These are phyloP conservation scores for Hansenula anomala DNA, from an alignment of 1,139 yeast genomes.

Conservation along the genomic window DNA sequence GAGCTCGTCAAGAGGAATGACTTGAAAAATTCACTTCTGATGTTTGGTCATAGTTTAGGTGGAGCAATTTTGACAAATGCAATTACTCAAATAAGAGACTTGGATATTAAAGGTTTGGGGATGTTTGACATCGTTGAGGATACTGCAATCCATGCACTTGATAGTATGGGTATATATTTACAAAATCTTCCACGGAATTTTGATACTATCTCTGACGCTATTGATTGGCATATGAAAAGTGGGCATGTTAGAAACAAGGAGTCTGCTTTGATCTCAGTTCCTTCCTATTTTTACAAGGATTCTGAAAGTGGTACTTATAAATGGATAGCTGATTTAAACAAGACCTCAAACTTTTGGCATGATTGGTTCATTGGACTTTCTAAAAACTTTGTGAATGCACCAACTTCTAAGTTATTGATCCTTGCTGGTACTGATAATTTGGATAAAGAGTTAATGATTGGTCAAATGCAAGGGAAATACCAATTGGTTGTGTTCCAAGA, in stretches of 20 bases:
- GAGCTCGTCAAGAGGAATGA: slow-evolving; percentile 28
- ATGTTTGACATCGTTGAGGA: slow-evolving; percentile 94
- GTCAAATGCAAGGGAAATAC: slow-evolving; percentile 96
- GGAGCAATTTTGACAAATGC: slow-evolving; percentile 73
- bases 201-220: slow-evolving; percentile 47
- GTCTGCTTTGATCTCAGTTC: slow-evolving; percentile 76
- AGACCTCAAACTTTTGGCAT: slow-evolving; percentile 68
- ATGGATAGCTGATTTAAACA: slow-evolving; percentile 63
- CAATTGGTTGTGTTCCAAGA: slow-evolving; percentile 81
- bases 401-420: slow-evolving; percentile 65
- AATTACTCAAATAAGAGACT: slow-evolving; percentile 25
- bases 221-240: slow-evolving; percentile 74
- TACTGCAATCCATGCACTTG: slow-evolving; percentile 69
- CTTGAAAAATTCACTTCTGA: slow-evolving; percentile 32
- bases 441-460: slow-evolving; percentile 80
- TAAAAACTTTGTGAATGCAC: slow-evolving; percentile 46
- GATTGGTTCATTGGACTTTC: slow-evolving; percentile 82
- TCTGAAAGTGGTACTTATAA: slow-evolving; percentile 24
- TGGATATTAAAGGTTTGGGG: slow-evolving; percentile 54
- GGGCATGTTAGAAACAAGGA: slow-evolving; percentile 47
- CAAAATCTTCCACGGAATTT: slow-evolving; percentile 58
- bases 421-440: slow-evolving; percentile 89
- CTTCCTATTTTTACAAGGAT: slow-evolving; percentile 44
- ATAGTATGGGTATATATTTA: slow-evolving; percentile 62
- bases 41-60: slow-evolving; percentile 91